These are phyloP conservation scores for Boletus subparvulus DNA, from an alignment of 768 basidiomycete genomes.

Conservation along the genomic window DNA sequence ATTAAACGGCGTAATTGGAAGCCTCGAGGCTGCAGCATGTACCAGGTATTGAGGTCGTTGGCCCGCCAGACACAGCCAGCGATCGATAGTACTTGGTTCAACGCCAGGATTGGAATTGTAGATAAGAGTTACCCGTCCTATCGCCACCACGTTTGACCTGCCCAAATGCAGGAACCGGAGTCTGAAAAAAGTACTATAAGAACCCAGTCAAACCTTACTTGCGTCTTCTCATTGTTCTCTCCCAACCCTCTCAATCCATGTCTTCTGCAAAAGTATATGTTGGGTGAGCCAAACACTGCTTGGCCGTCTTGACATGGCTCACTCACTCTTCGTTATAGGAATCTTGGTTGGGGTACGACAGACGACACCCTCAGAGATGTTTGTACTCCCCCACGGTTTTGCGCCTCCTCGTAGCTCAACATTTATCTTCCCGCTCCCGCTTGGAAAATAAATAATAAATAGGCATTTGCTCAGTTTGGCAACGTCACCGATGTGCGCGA, in stretches of 20 bases:
- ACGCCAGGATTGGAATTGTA: neutral
- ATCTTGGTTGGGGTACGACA: constrained; percentile 35
- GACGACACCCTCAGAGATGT: constrained; percentile 28
- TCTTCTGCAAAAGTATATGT: constrained; percentile 32
- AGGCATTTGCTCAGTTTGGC: constrained; percentile 48
- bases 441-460: neutral
- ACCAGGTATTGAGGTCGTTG: neutral
- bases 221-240: constrained; percentile 12
- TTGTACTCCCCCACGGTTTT: constrained; percentile 6
- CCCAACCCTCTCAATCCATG: constrained; percentile 23
- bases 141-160: constrained; percentile 13
- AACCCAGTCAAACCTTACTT: constrained; percentile 22
- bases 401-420: constrained; percentile 2
- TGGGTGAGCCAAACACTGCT: constrained; percentile 24
- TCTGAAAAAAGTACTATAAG: constrained; percentile 36
- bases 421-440: neutral
- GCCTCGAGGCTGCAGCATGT: constrained; percentile 17
- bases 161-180: constrained; percentile 33
- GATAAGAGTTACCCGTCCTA: constrained; percentile 9
- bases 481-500: constrained; percentile 50
- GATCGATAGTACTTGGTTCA: neutral
- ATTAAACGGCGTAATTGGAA: neutral
- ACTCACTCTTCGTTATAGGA: constrained; percentile 18
- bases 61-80: too few species aligned
- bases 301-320: neutral